Evolutionary conservation across 2,329 filamentous ascomycete genomes (phyloP).

Genomic region (Hypoxylon sp.): DNA sequence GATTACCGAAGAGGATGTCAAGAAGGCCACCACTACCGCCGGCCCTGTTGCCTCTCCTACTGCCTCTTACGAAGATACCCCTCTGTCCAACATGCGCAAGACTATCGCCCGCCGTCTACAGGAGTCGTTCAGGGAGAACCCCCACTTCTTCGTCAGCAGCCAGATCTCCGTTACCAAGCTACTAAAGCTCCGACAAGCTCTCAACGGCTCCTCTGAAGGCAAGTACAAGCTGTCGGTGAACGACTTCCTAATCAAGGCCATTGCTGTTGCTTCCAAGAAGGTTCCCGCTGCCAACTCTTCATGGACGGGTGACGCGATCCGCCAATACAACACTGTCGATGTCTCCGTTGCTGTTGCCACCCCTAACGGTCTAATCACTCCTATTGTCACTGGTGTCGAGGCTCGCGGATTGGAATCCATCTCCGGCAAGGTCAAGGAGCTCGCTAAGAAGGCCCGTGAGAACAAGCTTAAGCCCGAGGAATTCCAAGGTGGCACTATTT

Average conservation of each 20-base stretch:
- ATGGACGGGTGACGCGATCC: conserved; percentile 92
- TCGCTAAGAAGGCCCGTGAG: conserved; percentile 95
- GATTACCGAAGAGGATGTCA: conserved; percentile 92
- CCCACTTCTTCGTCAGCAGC: conserved; percentile 97
- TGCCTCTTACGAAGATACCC: conserved; percentile 84
- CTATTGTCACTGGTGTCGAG: conserved; percentile 93
- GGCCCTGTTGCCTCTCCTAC: conserved; percentile 69
- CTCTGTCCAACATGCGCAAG: conserved; percentile 95
- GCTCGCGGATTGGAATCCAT: conserved; percentile 89
- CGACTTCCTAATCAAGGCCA: conserved; percentile 98
- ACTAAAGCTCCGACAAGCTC: conserved; percentile 92
- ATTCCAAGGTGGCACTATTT: conserved; percentile 99
- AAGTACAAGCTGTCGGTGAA: conserved; percentile 99
- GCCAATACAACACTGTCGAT: conserved; percentile 93
- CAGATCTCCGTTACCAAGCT: conserved; percentile 94
- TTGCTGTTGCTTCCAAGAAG: conserved; percentile 89
- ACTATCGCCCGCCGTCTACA: conserved; percentile 92
- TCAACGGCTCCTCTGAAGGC: conserved; percentile 90
- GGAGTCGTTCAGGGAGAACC: conserved; percentile 92
- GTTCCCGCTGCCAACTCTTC: conserved; percentile 96
- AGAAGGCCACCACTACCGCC: conserved; percentile 81
- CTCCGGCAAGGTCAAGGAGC: conserved; percentile 91
- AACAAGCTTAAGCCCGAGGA: conserved; percentile 99
- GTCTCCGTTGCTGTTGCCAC: conserved; percentile 97
- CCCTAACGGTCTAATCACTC: conserved; percentile 93